Evolutionary conservation across 306 rosid genomes (phyloP).

Genomic region (Cucurbita argyrosperma): DNA sequence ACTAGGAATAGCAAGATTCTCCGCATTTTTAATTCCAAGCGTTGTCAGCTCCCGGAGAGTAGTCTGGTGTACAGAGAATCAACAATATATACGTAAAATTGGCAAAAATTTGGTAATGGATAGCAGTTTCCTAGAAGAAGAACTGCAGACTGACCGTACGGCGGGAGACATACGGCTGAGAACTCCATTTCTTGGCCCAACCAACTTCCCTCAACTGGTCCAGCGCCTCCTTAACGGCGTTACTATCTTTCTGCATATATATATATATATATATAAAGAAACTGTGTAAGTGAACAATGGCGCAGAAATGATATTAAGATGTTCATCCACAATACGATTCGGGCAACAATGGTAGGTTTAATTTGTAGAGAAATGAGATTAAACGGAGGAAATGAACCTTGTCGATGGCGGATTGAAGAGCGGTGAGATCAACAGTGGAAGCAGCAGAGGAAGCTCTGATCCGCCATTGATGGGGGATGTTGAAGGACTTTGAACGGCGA

Average conservation of each 20-base stretch:
- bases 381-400: conserved; percentile 25
- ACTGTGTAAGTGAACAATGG: background rate
- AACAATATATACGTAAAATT: background rate
- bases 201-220: conserved; percentile 64
- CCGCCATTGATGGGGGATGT: conserved; percentile 17
- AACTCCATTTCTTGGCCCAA: conserved; percentile 96
- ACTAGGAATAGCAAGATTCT: conserved; percentile 89
- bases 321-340: too few species aligned
- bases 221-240: conserved; percentile 66
- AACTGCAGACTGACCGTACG: conserved; percentile 75
- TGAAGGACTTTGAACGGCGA: conserved; percentile 9
- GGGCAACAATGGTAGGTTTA: too few species aligned
- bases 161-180: conserved; percentile 86
- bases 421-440: conserved; percentile 59
- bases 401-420: conserved; percentile 61
- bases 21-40: conserved; percentile 79
- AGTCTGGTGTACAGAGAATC: conserved; percentile 41
- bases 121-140: conserved; percentile 26
- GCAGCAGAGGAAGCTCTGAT: conserved; percentile 50
- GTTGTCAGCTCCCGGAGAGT: conserved; percentile 73
- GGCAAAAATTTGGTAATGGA: conserved; percentile 14
- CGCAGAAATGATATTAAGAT: too few species aligned
- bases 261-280: background rate
- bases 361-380: background rate
- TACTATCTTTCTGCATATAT: conserved; percentile 63